Percentiles rank a stretch among this genome's conserved stretches.
Conservation (phyloP, 257 asterid genomes). For the Jasminum sambac region DNA sequence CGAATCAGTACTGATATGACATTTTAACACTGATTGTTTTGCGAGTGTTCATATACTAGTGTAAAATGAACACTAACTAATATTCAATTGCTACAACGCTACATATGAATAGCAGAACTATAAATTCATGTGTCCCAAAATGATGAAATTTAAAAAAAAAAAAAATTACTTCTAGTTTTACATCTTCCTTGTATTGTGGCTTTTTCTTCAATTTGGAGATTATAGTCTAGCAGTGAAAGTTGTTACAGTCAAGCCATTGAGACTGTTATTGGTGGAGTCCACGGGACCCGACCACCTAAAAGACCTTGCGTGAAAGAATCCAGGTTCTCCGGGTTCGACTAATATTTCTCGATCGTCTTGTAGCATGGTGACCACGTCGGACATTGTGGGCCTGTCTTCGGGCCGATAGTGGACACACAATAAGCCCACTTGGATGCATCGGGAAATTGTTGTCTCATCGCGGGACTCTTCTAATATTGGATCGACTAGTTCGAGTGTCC, state of each 20-base stretch:
- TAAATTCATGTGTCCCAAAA: too few species aligned
- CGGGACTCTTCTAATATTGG: conserved; percentile 25
- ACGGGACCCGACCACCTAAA: background rate
- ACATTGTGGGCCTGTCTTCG: conserved; percentile 40
- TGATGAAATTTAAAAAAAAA: too few species aligned
- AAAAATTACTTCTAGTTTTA: background rate
- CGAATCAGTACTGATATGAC: background rate
- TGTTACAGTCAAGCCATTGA: conserved; percentile 32
- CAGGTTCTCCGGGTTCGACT: conserved; percentile 42
- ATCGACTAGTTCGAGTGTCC: conserved; percentile 30
- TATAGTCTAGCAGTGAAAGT: conserved; percentile 24
- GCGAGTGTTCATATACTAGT: too few species aligned
- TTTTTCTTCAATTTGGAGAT: background rate
- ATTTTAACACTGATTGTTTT: too few species aligned
- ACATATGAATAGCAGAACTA: too few species aligned
- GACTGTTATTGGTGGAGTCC: conserved; percentile 18
- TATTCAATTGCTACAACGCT: too few species aligned
- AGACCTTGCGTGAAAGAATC: conserved; percentile 27
- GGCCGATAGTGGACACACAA: conserved; percentile 38
- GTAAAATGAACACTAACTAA: too few species aligned
- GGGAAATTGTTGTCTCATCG: conserved; percentile 11
- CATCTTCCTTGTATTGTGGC: background rate
- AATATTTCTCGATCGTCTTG: conserved; percentile 27
- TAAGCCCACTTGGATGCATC: conserved; percentile 45
- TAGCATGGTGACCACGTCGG: conserved; percentile 40